These are phyloP conservation scores for Skeletonema potamos DNA, from an alignment of 108 stramenopile species.

Conservation along the genomic window DNA sequence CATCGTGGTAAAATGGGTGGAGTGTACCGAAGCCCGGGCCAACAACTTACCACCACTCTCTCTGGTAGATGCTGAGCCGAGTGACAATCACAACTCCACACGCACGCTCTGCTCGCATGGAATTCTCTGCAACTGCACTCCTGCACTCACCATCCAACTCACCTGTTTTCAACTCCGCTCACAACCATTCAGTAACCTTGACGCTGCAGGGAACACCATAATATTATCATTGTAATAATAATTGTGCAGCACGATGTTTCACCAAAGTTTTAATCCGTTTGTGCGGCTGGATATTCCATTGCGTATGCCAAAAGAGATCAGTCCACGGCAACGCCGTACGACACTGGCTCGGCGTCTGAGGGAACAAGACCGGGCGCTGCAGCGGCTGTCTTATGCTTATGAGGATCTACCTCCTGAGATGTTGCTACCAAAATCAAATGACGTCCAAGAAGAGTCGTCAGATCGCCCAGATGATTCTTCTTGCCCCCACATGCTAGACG, in stretches of 20 bases:
- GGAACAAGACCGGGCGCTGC: background rate
- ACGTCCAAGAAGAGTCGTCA: background rate
- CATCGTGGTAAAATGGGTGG: no score
- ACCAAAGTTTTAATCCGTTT: background rate
- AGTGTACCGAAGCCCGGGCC: background rate
- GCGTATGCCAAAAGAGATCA: background rate
- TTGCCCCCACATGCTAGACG: background rate
- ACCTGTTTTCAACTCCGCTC: background rate
- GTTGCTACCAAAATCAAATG: background rate
- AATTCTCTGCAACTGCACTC: background rate
- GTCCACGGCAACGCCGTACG: background rate
- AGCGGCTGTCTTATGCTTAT: background rate
- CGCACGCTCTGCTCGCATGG: background rate
- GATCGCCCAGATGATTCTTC: no score
- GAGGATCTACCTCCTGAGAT: background rate
- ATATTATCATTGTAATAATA: background rate
- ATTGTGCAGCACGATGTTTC: background rate
- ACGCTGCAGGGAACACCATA: background rate
- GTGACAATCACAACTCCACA: background rate
- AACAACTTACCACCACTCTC: no score
- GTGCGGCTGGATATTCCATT: background rate
- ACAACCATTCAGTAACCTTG: background rate
- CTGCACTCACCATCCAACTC: no score
- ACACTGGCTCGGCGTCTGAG: background rate
- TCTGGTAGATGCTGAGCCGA: no score